These are phyloP conservation scores for Camelina neglecta DNA, from an alignment of 345 rosid species.

Conservation along the genomic window DNA sequence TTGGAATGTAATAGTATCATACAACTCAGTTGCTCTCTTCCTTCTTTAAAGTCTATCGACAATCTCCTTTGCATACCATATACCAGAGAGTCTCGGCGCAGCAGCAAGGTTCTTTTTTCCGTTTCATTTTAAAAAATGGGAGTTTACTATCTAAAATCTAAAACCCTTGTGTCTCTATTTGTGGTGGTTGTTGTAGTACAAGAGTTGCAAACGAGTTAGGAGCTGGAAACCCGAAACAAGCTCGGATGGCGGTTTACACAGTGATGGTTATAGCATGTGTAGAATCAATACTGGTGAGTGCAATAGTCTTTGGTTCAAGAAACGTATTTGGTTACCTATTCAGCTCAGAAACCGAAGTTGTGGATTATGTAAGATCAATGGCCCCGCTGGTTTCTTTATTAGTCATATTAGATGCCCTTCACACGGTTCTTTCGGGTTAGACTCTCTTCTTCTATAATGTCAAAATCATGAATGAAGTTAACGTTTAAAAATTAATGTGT, in stretches of 20 bases:
- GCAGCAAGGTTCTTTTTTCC: constrained; percentile 58
- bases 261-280: constrained; percentile 37
- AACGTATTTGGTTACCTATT: constrained; percentile 47
- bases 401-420: constrained; percentile 44
- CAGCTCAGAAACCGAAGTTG: constrained; percentile 45
- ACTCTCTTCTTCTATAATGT: neutral
- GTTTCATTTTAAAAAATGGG: neutral
- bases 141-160: neutral
- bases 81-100: constrained; percentile 69
- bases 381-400: constrained; percentile 41
- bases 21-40: constrained; percentile 2
- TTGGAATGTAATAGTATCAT: neutral
- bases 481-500: neutral
- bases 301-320: constrained; percentile 37
- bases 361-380: constrained; percentile 42
- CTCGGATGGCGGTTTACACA: constrained; percentile 37
- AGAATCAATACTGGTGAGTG: constrained; percentile 42
- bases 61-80: constrained; percentile 48
- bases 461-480: neutral
- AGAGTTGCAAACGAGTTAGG: constrained; percentile 60
- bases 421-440: constrained; percentile 42
- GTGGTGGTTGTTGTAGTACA: constrained; percentile 49
- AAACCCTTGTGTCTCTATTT: neutral
- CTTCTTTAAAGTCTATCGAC: constrained; percentile 53
- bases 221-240: constrained; percentile 46